Base-by-base conservation (phyloP, 2,329 filamentous ascomycete genomes). In the Hymenoscyphus repandus region DNA sequence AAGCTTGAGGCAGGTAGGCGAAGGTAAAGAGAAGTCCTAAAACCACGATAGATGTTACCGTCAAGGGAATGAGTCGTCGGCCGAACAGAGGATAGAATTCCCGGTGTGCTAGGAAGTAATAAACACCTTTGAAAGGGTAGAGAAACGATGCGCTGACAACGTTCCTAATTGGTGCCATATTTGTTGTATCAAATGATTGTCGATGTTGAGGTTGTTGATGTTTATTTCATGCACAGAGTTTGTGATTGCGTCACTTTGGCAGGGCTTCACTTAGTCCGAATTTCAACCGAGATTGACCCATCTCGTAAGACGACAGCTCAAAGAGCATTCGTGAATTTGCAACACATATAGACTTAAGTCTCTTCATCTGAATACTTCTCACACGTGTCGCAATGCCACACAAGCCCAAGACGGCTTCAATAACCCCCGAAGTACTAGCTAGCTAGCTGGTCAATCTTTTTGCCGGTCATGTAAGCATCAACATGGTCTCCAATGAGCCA, bases 21-120 rank as follows among this genome's bases (percentile, higher is more conserved):
- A 93, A 95, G 11, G 89, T 75, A 69, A 97, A 97, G 17, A 97
- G 80, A 17, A 95, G 74, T n/a, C 84, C 73, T 55, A 96, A 88
- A 12, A 96, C 86, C 49, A 93, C 81, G 12, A 85, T 73, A 0
- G 91, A 96, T 11, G 96, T 84, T 12, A 96, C 72, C 2, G 88
- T 80, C 27, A 95, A 77, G 0, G 92, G 91, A 0, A 97, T 70
- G 2, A 99, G 74, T 13, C 91, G 83, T 20, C 86, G 76, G 51
- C 80, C 74, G 58, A 96, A 86, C 1, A 96, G 78, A 20, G 91
- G 90, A 69, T 86, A 95, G 58, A 93, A 86, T 61, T 87, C 90
- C 18, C 81, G 83, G 65, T 91, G 87, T 31, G 78, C 75, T 45
- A 81, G 59, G 69, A 95, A 96, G 71, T 92, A 96, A 72, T 81